These are phyloP conservation scores for Scenedesmus sp. DNA, from an alignment of 163 green algal species.

Conservation along the genomic window DNA sequence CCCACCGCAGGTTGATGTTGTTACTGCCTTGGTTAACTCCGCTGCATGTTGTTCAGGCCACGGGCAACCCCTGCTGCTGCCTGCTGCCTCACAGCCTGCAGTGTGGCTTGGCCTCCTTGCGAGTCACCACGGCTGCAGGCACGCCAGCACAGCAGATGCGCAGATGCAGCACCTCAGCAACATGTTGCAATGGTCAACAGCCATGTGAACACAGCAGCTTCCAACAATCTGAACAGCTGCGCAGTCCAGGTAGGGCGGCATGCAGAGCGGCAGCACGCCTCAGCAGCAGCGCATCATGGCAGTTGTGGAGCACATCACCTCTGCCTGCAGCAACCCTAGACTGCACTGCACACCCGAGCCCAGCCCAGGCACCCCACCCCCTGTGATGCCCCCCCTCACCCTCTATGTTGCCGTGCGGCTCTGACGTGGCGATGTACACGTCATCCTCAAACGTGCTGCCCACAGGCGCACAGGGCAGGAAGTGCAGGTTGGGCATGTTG, in stretches of 20 bases:
- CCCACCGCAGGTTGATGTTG: not conserved
- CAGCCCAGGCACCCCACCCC: not conserved
- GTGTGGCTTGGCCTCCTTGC: conserved; percentile 50
- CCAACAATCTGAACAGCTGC: not conserved
- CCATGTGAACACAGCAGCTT: no score
- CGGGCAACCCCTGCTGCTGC: not conserved
- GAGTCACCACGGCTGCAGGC: conserved; percentile 29
- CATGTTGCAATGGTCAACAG: no score
- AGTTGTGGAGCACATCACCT: not conserved
- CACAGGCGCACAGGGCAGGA: conserved; percentile 89
- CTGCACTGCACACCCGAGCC: not conserved
- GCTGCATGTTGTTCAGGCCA: not conserved
- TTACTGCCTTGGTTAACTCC: no score
- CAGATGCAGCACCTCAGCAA: not conserved
- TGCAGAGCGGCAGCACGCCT: not conserved
- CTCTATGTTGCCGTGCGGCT: conserved; percentile 51
- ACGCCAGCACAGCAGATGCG: not conserved
- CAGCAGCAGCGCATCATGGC: not conserved
- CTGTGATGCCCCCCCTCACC: not conserved
- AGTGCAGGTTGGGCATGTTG: conserved; percentile 99
- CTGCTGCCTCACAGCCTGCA: conserved; percentile 21
- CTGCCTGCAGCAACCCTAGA: not conserved
- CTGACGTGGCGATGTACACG: conserved; percentile 93
- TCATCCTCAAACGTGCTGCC: conserved; percentile 93
- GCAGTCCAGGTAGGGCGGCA: not conserved